phyloP scores from a whole-genome alignment of 2,329 filamentous ascomycete species.

The Cercospora zeae-maydis region DNA sequence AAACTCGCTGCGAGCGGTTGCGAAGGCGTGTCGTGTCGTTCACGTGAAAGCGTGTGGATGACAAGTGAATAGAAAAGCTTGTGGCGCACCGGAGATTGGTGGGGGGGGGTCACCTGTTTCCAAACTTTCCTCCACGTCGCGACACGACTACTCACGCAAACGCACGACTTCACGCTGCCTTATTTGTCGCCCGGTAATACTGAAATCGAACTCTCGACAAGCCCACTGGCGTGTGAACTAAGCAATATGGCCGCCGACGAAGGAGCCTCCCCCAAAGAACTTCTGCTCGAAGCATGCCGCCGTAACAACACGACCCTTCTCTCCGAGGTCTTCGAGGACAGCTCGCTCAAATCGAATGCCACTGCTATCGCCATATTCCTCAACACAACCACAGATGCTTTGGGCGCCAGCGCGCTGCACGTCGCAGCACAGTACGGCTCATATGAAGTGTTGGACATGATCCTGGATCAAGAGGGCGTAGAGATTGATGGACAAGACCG shows the following conservation, averaged over 20 bases:
- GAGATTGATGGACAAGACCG: slow-evolving; percentile 77
- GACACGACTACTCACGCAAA: neutral
- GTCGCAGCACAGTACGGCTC: slow-evolving; percentile 81
- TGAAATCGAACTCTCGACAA: neutral
- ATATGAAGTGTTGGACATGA: slow-evolving; percentile 77
- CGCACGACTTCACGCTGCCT: neutral
- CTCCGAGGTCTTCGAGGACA: slow-evolving; percentile 62
- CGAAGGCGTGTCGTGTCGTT: neutral
- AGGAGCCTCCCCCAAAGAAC: slow-evolving; percentile 82
- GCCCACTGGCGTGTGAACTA: neutral
- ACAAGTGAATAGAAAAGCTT: slow-evolving; percentile 7
- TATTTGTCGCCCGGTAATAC: neutral
- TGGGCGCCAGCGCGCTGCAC: slow-evolving; percentile 87
- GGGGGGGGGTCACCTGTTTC: neutral
- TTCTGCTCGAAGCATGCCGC: slow-evolving; percentile 87
- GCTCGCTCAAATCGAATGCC: slow-evolving; percentile 45
- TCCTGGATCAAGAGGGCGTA: slow-evolving; percentile 78
- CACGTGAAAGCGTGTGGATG: neutral
- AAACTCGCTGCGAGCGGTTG: neutral
- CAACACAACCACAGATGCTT: slow-evolving; percentile 77
- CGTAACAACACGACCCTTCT: slow-evolving; percentile 88
- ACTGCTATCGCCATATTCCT: slow-evolving; percentile 70
- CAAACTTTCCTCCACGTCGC: neutral
- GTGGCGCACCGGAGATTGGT: neutral
- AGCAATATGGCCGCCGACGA: slow-evolving; percentile 42